Percentiles rank a stretch among this genome's conserved stretches.
These are phyloP conservation scores for Flaveria trinervia DNA, from an alignment of 129 eudicot genomes.

Conservation along the genomic window DNA sequence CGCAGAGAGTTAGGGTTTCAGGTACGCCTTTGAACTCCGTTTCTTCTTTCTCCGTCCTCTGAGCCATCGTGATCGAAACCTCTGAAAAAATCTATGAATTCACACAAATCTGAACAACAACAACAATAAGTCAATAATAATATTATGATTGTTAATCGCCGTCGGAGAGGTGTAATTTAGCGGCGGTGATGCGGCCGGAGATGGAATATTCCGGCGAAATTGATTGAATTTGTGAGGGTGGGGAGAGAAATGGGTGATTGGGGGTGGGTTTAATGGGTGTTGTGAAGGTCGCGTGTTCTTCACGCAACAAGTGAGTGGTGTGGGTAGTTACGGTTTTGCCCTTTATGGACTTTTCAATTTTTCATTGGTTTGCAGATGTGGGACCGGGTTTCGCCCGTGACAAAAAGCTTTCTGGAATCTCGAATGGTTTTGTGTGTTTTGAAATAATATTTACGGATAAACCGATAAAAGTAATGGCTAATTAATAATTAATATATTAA, in stretches of 20 bases:
- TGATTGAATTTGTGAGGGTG: not conserved
- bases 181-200: not conserved
- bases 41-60: conserved; percentile 59
- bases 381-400: not conserved
- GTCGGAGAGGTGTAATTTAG: not conserved
- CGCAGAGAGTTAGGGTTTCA: conserved; percentile 42
- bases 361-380: conserved; percentile 2
- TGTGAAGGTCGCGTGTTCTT: not conserved
- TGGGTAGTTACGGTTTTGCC: not conserved
- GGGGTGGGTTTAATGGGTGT: not conserved
- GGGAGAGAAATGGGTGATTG: not conserved
- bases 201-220: not conserved
- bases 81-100: not conserved
- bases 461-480: not conserved
- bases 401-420: not conserved
- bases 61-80: not conserved
- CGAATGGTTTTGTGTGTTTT: not conserved
- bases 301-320: not conserved
- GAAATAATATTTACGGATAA: not conserved
- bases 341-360: not conserved
- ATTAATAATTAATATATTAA: too few species aligned
- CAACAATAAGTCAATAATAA: not conserved
- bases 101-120: not conserved
- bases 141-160: too few species aligned
- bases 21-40: conserved; percentile 8